These are phyloP conservation scores for Mortierella claussenii DNA, from an alignment of 192 early-diverging fungal species.

Conservation along the genomic window DNA sequence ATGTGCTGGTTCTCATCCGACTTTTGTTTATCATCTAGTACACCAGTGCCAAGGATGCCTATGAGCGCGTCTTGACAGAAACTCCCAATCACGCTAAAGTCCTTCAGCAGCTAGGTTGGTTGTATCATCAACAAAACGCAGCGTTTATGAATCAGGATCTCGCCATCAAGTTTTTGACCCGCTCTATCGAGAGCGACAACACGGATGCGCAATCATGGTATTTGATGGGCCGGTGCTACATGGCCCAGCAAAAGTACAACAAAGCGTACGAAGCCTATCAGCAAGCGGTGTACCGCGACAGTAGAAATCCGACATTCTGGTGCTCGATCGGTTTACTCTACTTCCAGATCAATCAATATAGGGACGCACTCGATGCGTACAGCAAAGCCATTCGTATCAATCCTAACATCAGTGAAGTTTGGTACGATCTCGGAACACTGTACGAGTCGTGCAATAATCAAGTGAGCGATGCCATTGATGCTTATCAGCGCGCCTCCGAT, in stretches of 20 bases:
- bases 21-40: constrained; percentile 54
- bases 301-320: constrained; percentile 96
- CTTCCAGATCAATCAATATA: constrained; percentile 95
- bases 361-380: constrained; percentile 98
- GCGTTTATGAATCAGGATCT: constrained; percentile 85
- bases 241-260: constrained; percentile 93
- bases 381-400: constrained; percentile 93
- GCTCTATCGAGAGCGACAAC: constrained; percentile 85
- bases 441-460: constrained; percentile 99
- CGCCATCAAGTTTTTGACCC: constrained; percentile 84
- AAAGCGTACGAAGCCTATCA: constrained; percentile 98
- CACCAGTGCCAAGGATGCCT: constrained; percentile 83
- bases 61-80: constrained; percentile 89
- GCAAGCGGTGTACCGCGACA: constrained; percentile 95
- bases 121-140: constrained; percentile 92
- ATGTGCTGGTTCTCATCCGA: no score
- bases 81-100: constrained; percentile 96
- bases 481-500: constrained; percentile 93
- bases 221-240: constrained; percentile 94
- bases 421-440: constrained; percentile 96
- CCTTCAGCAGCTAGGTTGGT: constrained; percentile 95
- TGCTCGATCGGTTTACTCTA: constrained; percentile 99
- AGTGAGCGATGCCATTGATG: constrained; percentile 95
- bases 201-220: constrained; percentile 96
- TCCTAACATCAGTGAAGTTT: constrained; percentile 95